Base-by-base conservation (phyloP, 495 filamentous ascomycete genomes). In the Mytilinidion resinicola region DNA sequence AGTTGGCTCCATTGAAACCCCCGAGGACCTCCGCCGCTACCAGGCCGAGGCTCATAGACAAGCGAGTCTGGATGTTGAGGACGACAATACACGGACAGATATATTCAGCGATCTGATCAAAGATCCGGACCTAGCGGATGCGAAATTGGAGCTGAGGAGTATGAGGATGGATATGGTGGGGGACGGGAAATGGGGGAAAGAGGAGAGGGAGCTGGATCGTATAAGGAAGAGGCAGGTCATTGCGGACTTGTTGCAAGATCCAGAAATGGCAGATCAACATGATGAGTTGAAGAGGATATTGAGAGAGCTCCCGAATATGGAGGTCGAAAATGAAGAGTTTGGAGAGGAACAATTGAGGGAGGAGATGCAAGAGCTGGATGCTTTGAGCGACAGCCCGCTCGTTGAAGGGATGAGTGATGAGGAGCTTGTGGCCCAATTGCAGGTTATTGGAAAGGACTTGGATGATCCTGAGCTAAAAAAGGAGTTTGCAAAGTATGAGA, bases 61-160 rank as follows among this genome's bases (percentile, higher is more conserved):
- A 14, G 17, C 3, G 17, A 25, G 15, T 20, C 9, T 49, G 7
- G 46, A 49, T 10, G 19, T 25, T 6, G 46, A 49, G 17, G 46
- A 49, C 14, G 46, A 49, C 14, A 25, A 19, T 12, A 42, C 17
- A 17, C 17, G 39, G 39, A 42, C 12, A 17, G 39, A 17, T 4
- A 2, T 42, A 42, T 42, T 65, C n/a, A 50, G 54, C 17, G 50
- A 55, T 33, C 20, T 65, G 34, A 61, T 58, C 36, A 10, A 11
- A 9, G 35, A 61, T 37, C 62, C 62, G 14, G 49, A 34, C 30
- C 58, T 58, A 30, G 43, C 49, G 14, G 57, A 59, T 17, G 9
- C 60, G 39, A 38, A 34, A 12, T 53, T 55, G 7, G 41, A 42
- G 50, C 49, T 64, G 33, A 4, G 54, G 38, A 51, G 19, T 11